phyloP scores from a whole-genome alignment of 164 flowering plant genomes.

The Umbellularia californica region DNA sequence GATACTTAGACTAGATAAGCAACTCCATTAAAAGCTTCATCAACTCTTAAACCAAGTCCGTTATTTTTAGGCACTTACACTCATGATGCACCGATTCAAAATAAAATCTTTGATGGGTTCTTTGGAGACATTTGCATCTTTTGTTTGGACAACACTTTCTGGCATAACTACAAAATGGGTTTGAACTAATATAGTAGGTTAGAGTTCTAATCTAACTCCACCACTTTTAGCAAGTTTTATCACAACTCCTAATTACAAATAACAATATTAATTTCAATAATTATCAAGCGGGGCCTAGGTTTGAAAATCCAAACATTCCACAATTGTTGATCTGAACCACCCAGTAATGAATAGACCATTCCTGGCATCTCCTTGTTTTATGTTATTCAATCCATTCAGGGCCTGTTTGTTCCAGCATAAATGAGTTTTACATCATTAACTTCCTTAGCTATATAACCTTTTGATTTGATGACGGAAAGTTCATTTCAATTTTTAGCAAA shows the following conservation, averaged over 20 bases:
- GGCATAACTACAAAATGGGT: slow-evolving; percentile 36
- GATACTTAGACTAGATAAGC: no score
- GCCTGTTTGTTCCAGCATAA: slow-evolving; percentile 34
- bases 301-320: no score
- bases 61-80: no score
- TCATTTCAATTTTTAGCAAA: neutral
- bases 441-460: slow-evolving; percentile 36
- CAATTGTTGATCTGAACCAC: neutral
- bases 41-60: no score
- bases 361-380: no score
- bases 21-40: no score
- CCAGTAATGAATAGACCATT: neutral
- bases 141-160: slow-evolving; percentile 19
- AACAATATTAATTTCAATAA: no score
- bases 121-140: slow-evolving; percentile 15
- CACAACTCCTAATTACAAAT: neutral
- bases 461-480: slow-evolving; percentile 23
- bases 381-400: no score
- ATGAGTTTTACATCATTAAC: slow-evolving; percentile 51
- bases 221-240: no score
- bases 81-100: neutral
- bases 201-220: no score
- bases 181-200: no score
- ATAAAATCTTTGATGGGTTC: slow-evolving; percentile 12
- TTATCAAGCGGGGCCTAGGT: neutral